Base-by-base conservation (phyloP, 2,329 filamentous ascomycete genomes). In the Exutisphaerella laricina region DNA sequence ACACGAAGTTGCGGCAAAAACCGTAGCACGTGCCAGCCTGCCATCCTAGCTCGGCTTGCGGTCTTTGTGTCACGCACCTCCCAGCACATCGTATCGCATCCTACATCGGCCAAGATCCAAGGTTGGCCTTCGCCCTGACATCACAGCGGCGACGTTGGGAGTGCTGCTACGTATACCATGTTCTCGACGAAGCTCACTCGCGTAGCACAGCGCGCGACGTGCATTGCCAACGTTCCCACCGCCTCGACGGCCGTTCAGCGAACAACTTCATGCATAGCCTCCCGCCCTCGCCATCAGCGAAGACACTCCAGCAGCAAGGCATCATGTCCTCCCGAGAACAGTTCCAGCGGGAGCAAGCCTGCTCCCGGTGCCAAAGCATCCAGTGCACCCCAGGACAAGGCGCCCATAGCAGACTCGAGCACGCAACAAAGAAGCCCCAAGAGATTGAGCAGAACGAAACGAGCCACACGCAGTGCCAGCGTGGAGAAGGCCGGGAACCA, bases 241-340 rank as follows among this genome's bases (percentile, higher is more conserved):
- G 58, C 63, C 26, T 55, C 58, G 49, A 61, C 59, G 39, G 61
- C 61, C 35, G 53, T 51, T 23, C 49, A 50, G 29, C 52, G 49
- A 29, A 45, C 49, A 21, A 41, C 54, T 25, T 52, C 51, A 65
- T 66, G 54, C 58, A 58, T 58, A 54, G 47, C 53, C 41, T 46
- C 65, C 46, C 41, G 58, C 47, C 62, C 61, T 32, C 48, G 58
- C 31, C 71, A 73, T 57, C 70, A 74, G 52, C 67, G 72, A 45
- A 69, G 72, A 53, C 63, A 67, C 31, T 73, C 70, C 14, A 71
- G 68, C 34, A 74, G 71, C 40, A 75, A 74, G 57, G 63, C 71
- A 16, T 72, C 70, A 46, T 70, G 66, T 53, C 69, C 70, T 5
- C 68, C 70, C 16, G 59, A 61, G 46, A 60, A 54, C 50, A 54